Conservation (phyloP, 306 rosid genomes). For the Dalbergia cultrata region DNA sequence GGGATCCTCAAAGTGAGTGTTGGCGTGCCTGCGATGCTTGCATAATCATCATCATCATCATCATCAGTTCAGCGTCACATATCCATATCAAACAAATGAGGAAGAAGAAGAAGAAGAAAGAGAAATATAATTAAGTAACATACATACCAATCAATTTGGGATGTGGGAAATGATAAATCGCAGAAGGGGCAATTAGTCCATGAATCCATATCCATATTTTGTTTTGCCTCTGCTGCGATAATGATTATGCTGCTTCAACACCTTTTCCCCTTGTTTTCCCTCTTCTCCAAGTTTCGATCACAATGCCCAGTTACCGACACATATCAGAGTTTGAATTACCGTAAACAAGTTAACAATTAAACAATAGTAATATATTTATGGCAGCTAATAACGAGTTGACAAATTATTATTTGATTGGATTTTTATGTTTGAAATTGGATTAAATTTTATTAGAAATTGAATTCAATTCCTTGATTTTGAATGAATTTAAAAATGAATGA, state of each 20-base stretch:
- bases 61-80: neutral
- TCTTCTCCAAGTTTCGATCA: neutral
- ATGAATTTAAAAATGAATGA: no score
- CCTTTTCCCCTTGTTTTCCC: no score
- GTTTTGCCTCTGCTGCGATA: neutral
- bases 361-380: no score
- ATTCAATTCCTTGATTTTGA: no score
- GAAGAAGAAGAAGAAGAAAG: neutral
- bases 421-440: no score
- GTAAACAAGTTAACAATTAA: no score
- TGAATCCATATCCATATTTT: constrained; percentile 35
- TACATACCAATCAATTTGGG: constrained; percentile 61
- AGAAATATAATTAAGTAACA: neutral
- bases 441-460: no score
- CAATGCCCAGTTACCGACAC: neutral
- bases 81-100: neutral
- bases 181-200: constrained; percentile 66
- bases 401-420: no score
- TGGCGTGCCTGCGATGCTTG: constrained; percentile 67
- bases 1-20: constrained; percentile 58
- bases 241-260: no score
- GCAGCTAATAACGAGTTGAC: no score
- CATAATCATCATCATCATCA: constrained; percentile 33
- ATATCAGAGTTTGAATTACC: neutral
- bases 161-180: constrained; percentile 51